Conservation (phyloP, 192 early-diverging fungal genomes). For the Coemansia sp. region DNA sequence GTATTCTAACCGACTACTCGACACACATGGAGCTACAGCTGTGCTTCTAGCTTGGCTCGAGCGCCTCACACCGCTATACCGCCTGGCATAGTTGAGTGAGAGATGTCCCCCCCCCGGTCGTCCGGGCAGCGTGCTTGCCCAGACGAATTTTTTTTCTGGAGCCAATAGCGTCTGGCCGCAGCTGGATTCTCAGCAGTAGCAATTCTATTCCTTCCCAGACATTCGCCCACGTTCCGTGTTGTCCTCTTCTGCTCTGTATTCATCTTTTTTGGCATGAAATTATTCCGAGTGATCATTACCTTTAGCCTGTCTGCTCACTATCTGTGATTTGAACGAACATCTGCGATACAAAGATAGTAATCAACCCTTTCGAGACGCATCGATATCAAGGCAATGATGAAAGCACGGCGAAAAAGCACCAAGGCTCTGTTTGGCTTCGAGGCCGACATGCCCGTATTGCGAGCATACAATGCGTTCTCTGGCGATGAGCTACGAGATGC, state of each 20-base stretch:
- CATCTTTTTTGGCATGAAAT: not conserved
- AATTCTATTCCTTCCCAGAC: not conserved
- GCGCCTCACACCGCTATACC: not conserved
- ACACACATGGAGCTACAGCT: not conserved
- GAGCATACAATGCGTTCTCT: slow-evolving; percentile 45
- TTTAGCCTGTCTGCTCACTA: not conserved
- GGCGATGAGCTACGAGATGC: slow-evolving; percentile 41
- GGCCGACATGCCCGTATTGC: slow-evolving; percentile 43
- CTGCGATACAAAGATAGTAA: not conserved
- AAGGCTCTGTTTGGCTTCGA: slow-evolving; percentile 50
- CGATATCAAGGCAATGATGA: slow-evolving; percentile 27
- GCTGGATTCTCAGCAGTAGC: slow-evolving; percentile 5
- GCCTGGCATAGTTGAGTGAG: not conserved
- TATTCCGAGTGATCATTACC: not conserved
- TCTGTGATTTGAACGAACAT: not conserved
- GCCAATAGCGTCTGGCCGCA: slow-evolving; percentile 4
- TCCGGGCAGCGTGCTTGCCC: not conserved
- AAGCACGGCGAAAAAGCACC: slow-evolving; percentile 49
- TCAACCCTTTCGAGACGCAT: not conserved
- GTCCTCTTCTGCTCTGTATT: not conserved
- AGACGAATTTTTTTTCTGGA: not conserved
- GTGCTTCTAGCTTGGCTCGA: not conserved
- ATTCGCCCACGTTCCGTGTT: not conserved
- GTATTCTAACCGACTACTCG: not conserved
- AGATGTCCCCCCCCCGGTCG: not conserved